A percentile compares a stretch with the other conserved stretches of the same genome.
These are phyloP conservation scores for Pelagophyceae sp. DNA, from an alignment of 352 stramenopile genomes.

Conservation along the genomic window DNA sequence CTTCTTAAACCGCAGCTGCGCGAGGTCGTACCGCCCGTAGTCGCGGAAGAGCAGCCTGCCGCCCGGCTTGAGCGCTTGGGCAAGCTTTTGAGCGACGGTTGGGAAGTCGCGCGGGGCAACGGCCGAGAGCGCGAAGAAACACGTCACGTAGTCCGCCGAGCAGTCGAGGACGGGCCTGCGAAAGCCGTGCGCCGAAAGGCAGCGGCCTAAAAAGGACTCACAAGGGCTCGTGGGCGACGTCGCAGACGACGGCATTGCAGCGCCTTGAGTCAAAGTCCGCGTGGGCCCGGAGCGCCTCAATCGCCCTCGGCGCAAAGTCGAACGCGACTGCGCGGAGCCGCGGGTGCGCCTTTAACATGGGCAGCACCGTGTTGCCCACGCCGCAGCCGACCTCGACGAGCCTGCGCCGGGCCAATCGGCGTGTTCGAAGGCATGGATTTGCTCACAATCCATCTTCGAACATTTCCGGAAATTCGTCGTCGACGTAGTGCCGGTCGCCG, in stretches of 20 bases:
- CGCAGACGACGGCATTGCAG: slow-evolving; percentile 56
- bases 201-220: too few species aligned
- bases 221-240: slow-evolving; percentile 66
- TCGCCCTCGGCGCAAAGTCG: neutral
- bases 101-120: slow-evolving; percentile 75
- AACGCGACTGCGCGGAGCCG: neutral
- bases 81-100: slow-evolving; percentile 70
- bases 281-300: slow-evolving; percentile 46
- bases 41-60: slow-evolving; percentile 76
- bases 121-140: slow-evolving; percentile 66
- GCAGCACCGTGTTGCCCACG: slow-evolving; percentile 84
- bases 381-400: slow-evolving; percentile 86
- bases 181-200: too few species aligned
- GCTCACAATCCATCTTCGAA: too few species aligned
- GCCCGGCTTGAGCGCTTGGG: slow-evolving; percentile 44
- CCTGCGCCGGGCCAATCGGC: neutral
- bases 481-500: slow-evolving; percentile 86
- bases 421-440: slow-evolving; percentile 22
- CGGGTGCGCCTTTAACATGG: slow-evolving; percentile 51
- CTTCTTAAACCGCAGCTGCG: slow-evolving; percentile 77
- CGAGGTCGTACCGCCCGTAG: slow-evolving; percentile 88
- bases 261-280: slow-evolving; percentile 57
- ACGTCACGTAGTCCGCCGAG: slow-evolving; percentile 55
- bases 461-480: slow-evolving; percentile 76
- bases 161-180: slow-evolving; percentile 47